Base-by-base conservation (phyloP, 192 early-diverging fungal genomes). In the Coemansia sp. region DNA sequence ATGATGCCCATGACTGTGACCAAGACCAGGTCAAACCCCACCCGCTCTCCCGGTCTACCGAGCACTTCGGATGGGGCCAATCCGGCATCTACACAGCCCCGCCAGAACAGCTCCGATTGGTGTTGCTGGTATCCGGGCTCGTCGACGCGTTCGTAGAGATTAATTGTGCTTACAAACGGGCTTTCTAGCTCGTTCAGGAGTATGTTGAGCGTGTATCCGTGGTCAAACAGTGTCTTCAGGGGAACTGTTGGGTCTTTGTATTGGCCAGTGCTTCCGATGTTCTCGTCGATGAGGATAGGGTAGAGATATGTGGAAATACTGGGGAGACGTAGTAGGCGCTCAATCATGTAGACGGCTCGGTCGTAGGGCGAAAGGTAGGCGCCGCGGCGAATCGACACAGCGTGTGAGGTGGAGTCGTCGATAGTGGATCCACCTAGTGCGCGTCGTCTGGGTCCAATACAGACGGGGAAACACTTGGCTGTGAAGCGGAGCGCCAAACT, bases 151-250 rank as follows among this genome's bases (percentile, higher is more conserved):
- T 76, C 81, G 38, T 67, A 67, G 41, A 84, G 65, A 65, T 84
- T 65, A 43, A 84, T 79, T 27, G 81, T 84, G 12, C 73, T 65
- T 15, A 84, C 73, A 71, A 84, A 84, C 31, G 81, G 81, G 63
- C 81, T 84, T 58, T 76, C 81, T 16, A 84, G 36, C 68, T 84
- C 77, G 40, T 84, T 84, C 12, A 84, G 61, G 18, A 84, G 70
- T 22, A 84, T 84, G 62, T 84, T 84, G 43, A 84, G 66, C 27
- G 81, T 84, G 67, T 75, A 76, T 22, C 81, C 81, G 65, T 71
- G 81, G 39, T 55, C 74, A 61, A 84, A 76, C 44, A 84, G 49
- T n/a, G 74, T 75, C 8, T 64, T 64, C 16, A 84, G 64, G 16
- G 81, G 81, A 16, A 29, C 49, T 9, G 62, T 70, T 8, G 81